Base-by-base conservation (phyloP, 1,139 yeast species). In the Kodamaea derodonti region DNA sequence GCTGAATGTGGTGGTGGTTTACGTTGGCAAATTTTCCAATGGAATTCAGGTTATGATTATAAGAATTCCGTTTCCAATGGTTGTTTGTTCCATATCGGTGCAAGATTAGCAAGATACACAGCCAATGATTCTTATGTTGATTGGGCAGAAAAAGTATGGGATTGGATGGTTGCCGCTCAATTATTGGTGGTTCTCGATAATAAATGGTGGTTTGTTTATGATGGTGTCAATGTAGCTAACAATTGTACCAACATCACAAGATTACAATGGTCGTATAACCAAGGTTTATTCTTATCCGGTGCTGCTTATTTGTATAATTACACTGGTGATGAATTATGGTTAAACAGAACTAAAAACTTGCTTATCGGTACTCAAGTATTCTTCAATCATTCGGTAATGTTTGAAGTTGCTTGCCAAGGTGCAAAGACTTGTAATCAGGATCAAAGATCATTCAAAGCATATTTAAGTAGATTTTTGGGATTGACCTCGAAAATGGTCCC, bases 21-120 rank as follows among this genome's bases (percentile, higher is more conserved):
- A 39, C 71, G 95, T 59, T 85, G 95, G 95, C 95, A 85, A 65
- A 84, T 84, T 46, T 81, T 78, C 63, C 70, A 78, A 34, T 78
- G 84, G 80, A 80, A 80, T 53, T 62, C 80, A 4, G 95, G 95
- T 33, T 85, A 81, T 55, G 74, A 77, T 51, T 85, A 85, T 62
- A 85, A 85, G 56, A 85, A 85, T 58, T 69, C 88, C 20, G 83
- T 85, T 39, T 75, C 90, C 20, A 85, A 83, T 54, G 94, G 87
- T 3, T 80, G 85, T 48, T 62, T 85, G 40, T 85, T 85, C 71
- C 80, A 81, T 48, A 56, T 85, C 34, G 86, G 85, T 20, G 88
- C 95, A 4, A 70, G 95, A 44, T 72, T 85, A 48, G 88, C 87
- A 4, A 65, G 88, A 41, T 83, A 74, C 61, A 80, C 90, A 11